phyloP scores from a whole-genome alignment of 2,329 filamentous ascomycete genomes.

The Sporothrix phasma region DNA sequence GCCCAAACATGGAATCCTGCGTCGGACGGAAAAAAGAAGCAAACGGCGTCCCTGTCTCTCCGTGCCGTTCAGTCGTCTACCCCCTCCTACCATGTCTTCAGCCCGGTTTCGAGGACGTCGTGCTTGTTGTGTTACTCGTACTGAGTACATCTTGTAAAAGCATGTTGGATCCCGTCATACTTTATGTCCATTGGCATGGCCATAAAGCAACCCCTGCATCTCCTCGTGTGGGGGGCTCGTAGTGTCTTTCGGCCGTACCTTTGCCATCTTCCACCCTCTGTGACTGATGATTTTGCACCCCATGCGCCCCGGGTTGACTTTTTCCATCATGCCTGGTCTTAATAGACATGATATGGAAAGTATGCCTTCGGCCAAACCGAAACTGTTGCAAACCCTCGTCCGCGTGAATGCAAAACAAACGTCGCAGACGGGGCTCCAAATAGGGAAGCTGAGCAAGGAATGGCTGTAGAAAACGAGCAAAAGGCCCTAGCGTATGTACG shows the following conservation, averaged over 20 bases:
- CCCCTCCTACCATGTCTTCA: not conserved
- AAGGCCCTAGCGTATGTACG: not conserved
- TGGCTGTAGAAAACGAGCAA: not conserved
- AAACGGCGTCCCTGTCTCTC: not conserved
- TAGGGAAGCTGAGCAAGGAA: not conserved
- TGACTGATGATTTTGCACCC: no score
- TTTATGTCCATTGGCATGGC: not conserved
- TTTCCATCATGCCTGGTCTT: not conserved
- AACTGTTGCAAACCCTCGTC: no score
- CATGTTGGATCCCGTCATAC: not conserved
- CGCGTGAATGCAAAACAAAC: not conserved
- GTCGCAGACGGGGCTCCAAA: not conserved
- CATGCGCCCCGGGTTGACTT: no score
- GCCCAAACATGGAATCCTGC: no score
- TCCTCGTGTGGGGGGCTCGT: not conserved
- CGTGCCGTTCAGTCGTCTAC: not conserved
- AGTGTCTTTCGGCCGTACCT: not conserved
- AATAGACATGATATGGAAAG: not conserved
- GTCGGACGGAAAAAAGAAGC: not conserved
- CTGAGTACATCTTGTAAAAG: not conserved
- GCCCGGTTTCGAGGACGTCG: no score
- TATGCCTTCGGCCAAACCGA: not conserved
- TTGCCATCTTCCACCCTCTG: not conserved
- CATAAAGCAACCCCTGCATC: not conserved
- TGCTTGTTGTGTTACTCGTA: not conserved